Evolutionary conservation across 2,329 filamentous ascomycete genomes (phyloP).

Genomic region (Calonectria ilicicola): DNA sequence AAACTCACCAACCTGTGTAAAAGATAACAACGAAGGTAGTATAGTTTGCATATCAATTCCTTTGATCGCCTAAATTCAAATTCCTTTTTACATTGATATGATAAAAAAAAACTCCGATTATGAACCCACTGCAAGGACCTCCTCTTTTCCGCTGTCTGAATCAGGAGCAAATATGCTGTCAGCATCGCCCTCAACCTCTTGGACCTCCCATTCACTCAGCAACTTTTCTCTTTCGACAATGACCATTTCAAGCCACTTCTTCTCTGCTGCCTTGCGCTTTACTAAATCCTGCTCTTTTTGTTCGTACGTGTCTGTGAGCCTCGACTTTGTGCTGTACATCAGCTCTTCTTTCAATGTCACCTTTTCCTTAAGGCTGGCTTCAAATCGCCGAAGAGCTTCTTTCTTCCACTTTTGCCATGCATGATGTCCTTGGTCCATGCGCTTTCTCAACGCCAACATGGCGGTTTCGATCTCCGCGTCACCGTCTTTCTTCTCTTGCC

Average conservation of each 20-base stretch:
- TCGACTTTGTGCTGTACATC: constrained; percentile 53
- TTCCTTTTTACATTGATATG: background rate
- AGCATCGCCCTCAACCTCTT: constrained; percentile 57
- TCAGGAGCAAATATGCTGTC: constrained; percentile 47
- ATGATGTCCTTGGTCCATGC: constrained; percentile 56
- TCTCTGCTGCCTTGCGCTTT: constrained; percentile 55
- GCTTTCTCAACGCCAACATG: constrained; percentile 49
- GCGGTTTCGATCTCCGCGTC: constrained; percentile 46
- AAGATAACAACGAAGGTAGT: too few relatives aligned
- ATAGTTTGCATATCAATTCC: background rate
- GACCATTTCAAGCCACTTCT: constrained; percentile 60
- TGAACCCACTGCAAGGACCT: background rate
- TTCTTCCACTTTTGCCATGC: constrained; percentile 56
- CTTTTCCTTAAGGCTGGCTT: constrained; percentile 53
- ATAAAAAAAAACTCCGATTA: background rate
- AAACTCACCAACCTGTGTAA: background rate
- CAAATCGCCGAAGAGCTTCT: constrained; percentile 53
- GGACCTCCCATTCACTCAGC: constrained; percentile 54
- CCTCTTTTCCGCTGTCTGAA: constrained; percentile 26
- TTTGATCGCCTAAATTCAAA: background rate
- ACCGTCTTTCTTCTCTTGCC: constrained; percentile 49
- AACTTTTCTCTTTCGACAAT: constrained; percentile 57
- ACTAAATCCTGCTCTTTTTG: constrained; percentile 47
- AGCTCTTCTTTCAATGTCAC: constrained; percentile 55
- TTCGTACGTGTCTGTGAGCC: constrained; percentile 44